A percentile compares a stretch with the other conserved stretches of the same genome.
Evolutionary conservation across 2,329 filamentous ascomycete species (phyloP).

Genomic region (Arthrobotrys megalospora): DNA sequence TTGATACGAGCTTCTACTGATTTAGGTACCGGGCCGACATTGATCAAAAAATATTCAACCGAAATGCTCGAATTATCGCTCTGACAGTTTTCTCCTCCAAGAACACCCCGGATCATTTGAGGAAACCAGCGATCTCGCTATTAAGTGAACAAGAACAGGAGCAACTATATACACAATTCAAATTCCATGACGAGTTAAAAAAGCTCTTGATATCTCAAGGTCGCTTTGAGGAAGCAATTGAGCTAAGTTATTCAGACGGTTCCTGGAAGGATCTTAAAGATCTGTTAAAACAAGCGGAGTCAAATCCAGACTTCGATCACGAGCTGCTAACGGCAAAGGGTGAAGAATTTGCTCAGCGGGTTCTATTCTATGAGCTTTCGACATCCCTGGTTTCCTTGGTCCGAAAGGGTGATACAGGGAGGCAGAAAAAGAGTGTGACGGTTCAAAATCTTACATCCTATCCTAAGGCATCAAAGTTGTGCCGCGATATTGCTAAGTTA

Average conservation of each 20-base stretch:
- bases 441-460: not conserved
- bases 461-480: not conserved
- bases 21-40: conserved; percentile 6
- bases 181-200: conserved; percentile 17
- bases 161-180: conserved; percentile 33
- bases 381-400: not conserved
- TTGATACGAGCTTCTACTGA: not conserved
- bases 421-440: not conserved
- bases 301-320: not conserved
- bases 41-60: not conserved
- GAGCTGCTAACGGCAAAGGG: not conserved
- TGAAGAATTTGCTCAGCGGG: conserved; percentile 2
- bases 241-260: conserved; percentile 22
- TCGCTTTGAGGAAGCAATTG: conserved; percentile 12
- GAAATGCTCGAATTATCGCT: conserved; percentile 5
- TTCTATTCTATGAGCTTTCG: conserved; percentile 23
- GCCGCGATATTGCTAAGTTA: not conserved
- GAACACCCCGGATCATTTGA: not conserved
- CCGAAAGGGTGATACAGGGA: not conserved
- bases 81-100: conserved; percentile 16
- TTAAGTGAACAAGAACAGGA: conserved; percentile 26
- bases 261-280: conserved; percentile 9
- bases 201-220: conserved; percentile 16
- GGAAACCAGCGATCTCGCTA: conserved; percentile 16
- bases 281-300: not conserved